These are phyloP conservation scores for Oleoguttula mirabilis DNA, from an alignment of 495 filamentous ascomycete genomes.

Conservation along the genomic window DNA sequence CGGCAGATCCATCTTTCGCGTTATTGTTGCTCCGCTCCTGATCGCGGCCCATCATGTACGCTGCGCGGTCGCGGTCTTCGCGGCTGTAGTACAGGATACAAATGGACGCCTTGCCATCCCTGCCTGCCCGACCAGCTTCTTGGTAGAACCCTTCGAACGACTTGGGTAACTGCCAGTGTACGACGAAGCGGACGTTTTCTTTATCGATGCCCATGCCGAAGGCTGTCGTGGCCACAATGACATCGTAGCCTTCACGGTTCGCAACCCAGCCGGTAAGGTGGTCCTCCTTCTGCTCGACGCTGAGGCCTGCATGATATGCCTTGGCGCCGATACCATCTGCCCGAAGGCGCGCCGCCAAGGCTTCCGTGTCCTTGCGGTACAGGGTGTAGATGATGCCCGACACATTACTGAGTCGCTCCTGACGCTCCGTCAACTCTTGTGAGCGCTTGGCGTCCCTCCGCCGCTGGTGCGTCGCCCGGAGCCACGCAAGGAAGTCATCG, in stretches of 20 bases:
- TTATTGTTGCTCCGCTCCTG: conserved; percentile 26
- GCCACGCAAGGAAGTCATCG: conserved; percentile 57
- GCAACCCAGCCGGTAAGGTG: conserved; percentile 62
- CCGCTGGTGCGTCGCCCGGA: conserved; percentile 55
- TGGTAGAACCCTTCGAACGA: conserved; percentile 94
- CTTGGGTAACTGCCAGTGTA: conserved; percentile 86
- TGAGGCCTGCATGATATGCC: conserved; percentile 58
- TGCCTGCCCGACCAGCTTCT: conserved; percentile 82
- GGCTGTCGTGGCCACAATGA: conserved; percentile 88
- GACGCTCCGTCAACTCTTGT: conserved; percentile 36
- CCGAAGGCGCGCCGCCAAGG: conserved; percentile 52
- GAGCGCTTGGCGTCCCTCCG: conserved; percentile 39
- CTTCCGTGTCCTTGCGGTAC: conserved; percentile 62
- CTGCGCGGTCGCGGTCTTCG: conserved; percentile 66
- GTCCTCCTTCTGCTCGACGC: conserved; percentile 49
- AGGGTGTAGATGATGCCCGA: conserved; percentile 86
- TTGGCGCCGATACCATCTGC: conserved; percentile 52
- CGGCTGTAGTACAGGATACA: conserved; percentile 84
- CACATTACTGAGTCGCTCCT: conserved; percentile 49
- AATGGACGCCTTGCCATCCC: conserved; percentile 72
- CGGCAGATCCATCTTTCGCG: not conserved
- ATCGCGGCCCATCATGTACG: conserved; percentile 30
- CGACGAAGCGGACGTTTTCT: conserved; percentile 80
- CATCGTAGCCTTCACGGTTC: conserved; percentile 61
- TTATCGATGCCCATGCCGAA: conserved; percentile 99